Evolutionary conservation across 225 moss, liverwort and hornwort species (phyloP), one percentile per base, ranked within the genome.

Genomic region (Antitrichia curtipendula): DNA sequence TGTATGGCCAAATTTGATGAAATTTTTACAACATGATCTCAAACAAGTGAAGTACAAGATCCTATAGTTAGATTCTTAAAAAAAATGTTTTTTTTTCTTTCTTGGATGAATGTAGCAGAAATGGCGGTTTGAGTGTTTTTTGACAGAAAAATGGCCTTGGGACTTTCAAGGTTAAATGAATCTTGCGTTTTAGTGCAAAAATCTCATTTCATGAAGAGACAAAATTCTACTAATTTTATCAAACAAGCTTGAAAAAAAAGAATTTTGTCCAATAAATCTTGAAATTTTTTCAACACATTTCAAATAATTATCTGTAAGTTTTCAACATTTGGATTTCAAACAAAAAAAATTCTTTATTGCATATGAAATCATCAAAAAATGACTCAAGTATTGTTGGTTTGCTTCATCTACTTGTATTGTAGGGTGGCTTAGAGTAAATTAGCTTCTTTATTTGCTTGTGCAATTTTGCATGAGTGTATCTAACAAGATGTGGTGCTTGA

Each of bases 181-280:
- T 17, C 2, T 10, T 3, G 0, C 1, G 29, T 72, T 11, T 19
- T 29, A 73, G 11, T 16, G 19, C 4, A 73, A 12, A 8, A 75
- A 12, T 20, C 0, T 74, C 7, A 20, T 11, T 74, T 1, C 1
- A 31, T 19, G 1, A 7, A 1, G 12, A 73, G 2, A 11, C 0
- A 19, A 10, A 73, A 19, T 2, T 73, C 19, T 47, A 7, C 1
- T 10, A 12, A 17, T 1, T 28, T 7, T 31, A 2, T 2, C 1
- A 0, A 2, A 1, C 3, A 29, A 18, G 18, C 29, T 29, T 70
- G 2, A 31, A 73, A 16, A 72, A 45, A 28, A 3, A 28, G 3
- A 72, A n/a, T n/a, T n/a, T 28, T 1, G 4, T 49, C 3, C 0
- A 11, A 18, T 10, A 10, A 2, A 6, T 49, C 2, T 49, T 11